A percentile compares a stretch with the other conserved stretches of the same genome.
phyloP scores from a whole-genome alignment of 2,329 filamentous ascomycete genomes.

The Ophiocordyceps camponoti-leonardi region DNA sequence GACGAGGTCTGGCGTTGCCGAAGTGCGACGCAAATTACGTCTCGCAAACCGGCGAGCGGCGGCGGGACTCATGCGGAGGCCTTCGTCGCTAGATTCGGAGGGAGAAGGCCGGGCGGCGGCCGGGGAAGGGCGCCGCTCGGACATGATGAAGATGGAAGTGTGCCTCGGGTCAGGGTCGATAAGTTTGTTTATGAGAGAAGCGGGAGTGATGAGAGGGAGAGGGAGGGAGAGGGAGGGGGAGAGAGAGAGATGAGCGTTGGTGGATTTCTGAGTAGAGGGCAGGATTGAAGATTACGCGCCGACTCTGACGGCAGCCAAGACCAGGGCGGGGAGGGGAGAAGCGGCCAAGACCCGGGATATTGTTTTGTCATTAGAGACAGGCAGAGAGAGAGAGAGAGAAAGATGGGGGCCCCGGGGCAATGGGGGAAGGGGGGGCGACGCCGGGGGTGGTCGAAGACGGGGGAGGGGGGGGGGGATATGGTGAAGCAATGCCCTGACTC shows the following conservation, averaged over 20 bases:
- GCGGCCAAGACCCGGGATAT: no score
- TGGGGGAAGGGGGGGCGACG: no score
- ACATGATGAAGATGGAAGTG: neutral
- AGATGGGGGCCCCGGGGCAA: no score
- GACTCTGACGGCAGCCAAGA: neutral
- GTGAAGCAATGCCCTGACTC: no score
- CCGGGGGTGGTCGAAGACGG: no score
- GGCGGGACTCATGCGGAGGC: conserved; percentile 15
- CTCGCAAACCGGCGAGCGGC: conserved; percentile 18
- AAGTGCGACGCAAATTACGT: conserved; percentile 15
- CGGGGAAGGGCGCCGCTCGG: neutral
- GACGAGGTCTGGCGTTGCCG: conserved; percentile 21
- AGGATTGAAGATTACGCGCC: no score
- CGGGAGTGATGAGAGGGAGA: neutral
- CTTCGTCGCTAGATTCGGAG: conserved; percentile 20
- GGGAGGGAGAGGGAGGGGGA: neutral
- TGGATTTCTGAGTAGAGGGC: no score
- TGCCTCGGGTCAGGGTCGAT: neutral
- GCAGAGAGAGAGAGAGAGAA: no score
- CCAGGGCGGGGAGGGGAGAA: neutral
- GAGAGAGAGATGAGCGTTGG: no score
- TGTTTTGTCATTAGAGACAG: no score
- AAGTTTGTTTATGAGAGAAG: neutral
- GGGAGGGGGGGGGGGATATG: no score
- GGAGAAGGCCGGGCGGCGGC: conserved; percentile 4